Conservation (phyloP, 345 rosid species). For the Raphanus raphanistrum region DNA sequence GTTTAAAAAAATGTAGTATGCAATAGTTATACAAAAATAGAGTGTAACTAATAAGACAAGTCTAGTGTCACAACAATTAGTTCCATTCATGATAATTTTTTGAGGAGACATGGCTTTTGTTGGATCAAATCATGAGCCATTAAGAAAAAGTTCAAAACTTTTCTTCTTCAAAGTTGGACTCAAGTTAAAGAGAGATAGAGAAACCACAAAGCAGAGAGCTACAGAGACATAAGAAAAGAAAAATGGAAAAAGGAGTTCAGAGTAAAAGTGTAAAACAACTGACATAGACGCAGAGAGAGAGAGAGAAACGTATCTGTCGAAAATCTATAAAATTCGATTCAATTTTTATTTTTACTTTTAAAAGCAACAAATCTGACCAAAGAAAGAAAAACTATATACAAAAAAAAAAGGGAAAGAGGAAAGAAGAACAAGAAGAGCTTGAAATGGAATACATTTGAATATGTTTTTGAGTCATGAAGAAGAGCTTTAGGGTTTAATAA, state of each 20-base stretch:
- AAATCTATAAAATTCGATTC: conserved; percentile 86
- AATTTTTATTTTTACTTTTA: conserved; percentile 43
- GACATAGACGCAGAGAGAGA: conserved; percentile 37
- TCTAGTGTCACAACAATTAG: conserved; percentile 3
- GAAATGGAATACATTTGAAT: conserved; percentile 26
- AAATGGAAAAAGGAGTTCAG: conserved; percentile 7
- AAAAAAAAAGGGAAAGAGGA: not conserved
- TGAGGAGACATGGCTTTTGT: conserved; percentile 25
- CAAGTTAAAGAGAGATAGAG: conserved; percentile 1
- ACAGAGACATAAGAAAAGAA: conserved; percentile 11
- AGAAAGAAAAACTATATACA: not conserved
- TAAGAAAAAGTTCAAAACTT: conserved; percentile 32
- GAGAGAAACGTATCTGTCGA: conserved; percentile 60
- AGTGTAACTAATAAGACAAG: not conserved
- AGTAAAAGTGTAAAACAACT: conserved; percentile 25
- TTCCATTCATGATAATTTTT: conserved; percentile 15
- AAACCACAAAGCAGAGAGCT: not conserved
- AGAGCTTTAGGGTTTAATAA: conserved; percentile 22
- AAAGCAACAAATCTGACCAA: conserved; percentile 36
- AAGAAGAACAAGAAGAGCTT: conserved; percentile 6
- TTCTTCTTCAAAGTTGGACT: conserved; percentile 42
- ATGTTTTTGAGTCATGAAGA: not conserved
- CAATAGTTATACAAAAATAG: not conserved
- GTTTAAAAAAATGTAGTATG: too few species aligned
- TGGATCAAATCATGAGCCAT: conserved; percentile 26